Conservation (phyloP, 371 early-diverging fungal genomes). For the Amoeboaphelidium protococcarum region DNA sequence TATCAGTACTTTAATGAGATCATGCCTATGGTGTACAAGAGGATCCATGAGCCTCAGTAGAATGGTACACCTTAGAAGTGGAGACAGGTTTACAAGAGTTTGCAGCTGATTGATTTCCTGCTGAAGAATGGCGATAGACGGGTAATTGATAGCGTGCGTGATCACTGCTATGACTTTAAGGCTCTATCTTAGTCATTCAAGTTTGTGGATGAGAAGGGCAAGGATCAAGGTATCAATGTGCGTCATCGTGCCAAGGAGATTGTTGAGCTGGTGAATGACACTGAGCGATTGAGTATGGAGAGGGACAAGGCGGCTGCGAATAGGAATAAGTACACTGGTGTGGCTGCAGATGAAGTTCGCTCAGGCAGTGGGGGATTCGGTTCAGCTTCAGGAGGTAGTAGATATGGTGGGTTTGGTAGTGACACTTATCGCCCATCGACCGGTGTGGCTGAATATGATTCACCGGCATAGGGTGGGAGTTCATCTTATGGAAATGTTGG, state of each 20-base stretch:
- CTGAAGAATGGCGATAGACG: slow-evolving; percentile 80
- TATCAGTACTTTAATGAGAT: slow-evolving; percentile 68
- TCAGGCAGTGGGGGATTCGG: too few species aligned
- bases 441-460: too few species aligned
- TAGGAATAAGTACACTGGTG: slow-evolving; percentile 56
- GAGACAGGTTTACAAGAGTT: slow-evolving; percentile 83
- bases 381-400: too few species aligned
- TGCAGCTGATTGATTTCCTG: slow-evolving; percentile 71
- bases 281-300: slow-evolving; percentile 45
- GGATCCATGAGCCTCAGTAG: slow-evolving; percentile 40
- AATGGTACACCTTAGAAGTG: too few species aligned
- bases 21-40: slow-evolving; percentile 64
- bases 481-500: too few species aligned
- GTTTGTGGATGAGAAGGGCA: slow-evolving; percentile 66
- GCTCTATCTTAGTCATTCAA: slow-evolving; percentile 45
- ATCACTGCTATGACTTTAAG: slow-evolving; percentile 57
- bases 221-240: slow-evolving; percentile 88
- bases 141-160: slow-evolving; percentile 58
- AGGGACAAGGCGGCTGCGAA: slow-evolving; percentile 65
- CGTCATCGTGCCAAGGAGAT: slow-evolving; percentile 73
- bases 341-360: slow-evolving; percentile 21
- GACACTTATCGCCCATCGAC: too few species aligned
- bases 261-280: slow-evolving; percentile 41
- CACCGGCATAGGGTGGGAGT: too few species aligned
- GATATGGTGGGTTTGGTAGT: too few species aligned